Percentiles rank a stretch among this genome's conserved stretches.
Evolutionary conservation across 345 rosid genomes (phyloP).

Genomic region (Linum tenue): DNA sequence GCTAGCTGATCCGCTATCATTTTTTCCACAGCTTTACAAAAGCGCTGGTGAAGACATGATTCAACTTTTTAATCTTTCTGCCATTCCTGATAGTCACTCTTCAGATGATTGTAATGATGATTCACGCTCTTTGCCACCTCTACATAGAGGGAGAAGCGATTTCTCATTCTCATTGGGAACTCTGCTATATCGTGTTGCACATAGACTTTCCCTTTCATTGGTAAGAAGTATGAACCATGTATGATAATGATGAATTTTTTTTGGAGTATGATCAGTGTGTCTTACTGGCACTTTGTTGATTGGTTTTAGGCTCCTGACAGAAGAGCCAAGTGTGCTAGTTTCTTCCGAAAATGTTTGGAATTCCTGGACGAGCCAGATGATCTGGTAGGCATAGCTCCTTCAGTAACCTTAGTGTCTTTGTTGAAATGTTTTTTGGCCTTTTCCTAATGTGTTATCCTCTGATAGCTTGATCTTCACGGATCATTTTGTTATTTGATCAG

Average conservation of each 20-base stretch:
- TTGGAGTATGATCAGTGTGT: conserved; percentile 9
- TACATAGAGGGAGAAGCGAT: conserved; percentile 56
- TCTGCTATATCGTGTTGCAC: conserved; percentile 87
- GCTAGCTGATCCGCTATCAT: background rate
- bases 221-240: conserved; percentile 45
- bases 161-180: conserved; percentile 76
- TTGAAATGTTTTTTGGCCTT: background rate
- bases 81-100: conserved; percentile 58
- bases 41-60: conserved; percentile 87
- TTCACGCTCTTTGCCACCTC: conserved; percentile 49
- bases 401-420: background rate
- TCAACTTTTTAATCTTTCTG: conserved; percentile 88
- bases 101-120: conserved; percentile 41
- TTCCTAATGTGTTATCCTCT: background rate
- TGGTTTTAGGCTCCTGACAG: conserved; percentile 53
- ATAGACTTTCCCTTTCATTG: conserved; percentile 81
- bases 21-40: conserved; percentile 65
- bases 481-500: conserved; percentile 30
- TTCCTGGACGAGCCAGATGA: conserved; percentile 77
- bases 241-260: conserved; percentile 2
- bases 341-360: conserved; percentile 71
- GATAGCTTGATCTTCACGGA: conserved; percentile 1
- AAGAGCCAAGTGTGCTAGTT: conserved; percentile 70
- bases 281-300: conserved; percentile 11
- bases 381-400: conserved; percentile 40